Evolutionary conservation across 2,329 filamentous ascomycete species (phyloP), one percentile per base, ranked within the genome.

Genomic region (Chaetomiaceae sp.): DNA sequence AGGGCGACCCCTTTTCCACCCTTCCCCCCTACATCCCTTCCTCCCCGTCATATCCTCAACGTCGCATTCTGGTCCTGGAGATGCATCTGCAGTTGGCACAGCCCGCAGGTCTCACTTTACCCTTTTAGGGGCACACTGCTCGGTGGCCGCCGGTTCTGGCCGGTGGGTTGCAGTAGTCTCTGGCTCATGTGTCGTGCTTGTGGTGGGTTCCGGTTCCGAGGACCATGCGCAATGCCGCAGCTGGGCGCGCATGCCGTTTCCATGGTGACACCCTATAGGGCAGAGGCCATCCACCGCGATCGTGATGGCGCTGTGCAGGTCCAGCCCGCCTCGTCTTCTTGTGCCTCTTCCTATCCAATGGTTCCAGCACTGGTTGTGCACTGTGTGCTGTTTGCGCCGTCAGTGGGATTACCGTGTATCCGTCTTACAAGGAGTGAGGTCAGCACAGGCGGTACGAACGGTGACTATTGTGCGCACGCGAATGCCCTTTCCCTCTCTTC

Each of bases 21-120:
- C 4, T 12, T 30, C 11, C 14, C 10, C 14, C 15, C 5, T 9
- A 5, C 17, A 7, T 11, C 26, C n/a, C 12, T 19, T 19, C 14
- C 29, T 20, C n/a, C 17, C 39, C 35, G 29, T 22, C 36, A 34
- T 35, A 22, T 19, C 12, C 17, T 27, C 29, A 39, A 36, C 10
- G 38, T 42, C 42, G 29, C 19, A 49, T 46, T 42, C 18, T 20
- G 6, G 18, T 7, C 14, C 22, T 30, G 20, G 18, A 27, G 20
- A 29, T 46, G 47, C 47, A 46, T 35, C 37, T 44, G 48, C 44
- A 42, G 48, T 50, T 50, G 48, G 48, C 36, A 24, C 40, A 17
- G 18, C 15, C 26, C 45, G 48, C 48, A 50, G 40, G 38, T 44
- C 40, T 45, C 30, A 17, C 48, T 33, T 51, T 51, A 36, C 49